These are phyloP conservation scores for Sarcocystis neurona DNA, from an alignment of 169 alveolate species.

Conservation along the genomic window DNA sequence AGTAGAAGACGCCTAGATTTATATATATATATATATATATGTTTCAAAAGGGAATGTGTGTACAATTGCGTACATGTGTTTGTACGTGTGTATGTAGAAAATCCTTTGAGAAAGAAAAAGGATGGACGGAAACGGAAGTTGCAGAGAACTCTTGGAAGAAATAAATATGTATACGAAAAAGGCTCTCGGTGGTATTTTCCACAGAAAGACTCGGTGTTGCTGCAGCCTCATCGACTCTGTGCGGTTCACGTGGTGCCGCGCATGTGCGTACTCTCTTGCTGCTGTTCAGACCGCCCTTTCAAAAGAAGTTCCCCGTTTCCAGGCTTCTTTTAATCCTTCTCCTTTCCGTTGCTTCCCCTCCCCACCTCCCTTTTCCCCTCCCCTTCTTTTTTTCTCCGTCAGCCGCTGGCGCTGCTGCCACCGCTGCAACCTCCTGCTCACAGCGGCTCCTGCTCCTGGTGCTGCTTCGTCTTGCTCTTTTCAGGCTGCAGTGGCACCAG, in stretches of 20 bases:
- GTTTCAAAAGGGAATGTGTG: background rate
- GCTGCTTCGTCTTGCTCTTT: background rate
- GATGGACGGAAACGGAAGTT: background rate
- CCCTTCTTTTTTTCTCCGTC: background rate
- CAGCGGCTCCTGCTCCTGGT: background rate
- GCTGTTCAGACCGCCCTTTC: background rate
- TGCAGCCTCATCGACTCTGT: background rate
- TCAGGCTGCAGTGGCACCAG: too few species aligned
- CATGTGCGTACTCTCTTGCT: background rate
- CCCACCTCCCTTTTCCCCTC: background rate
- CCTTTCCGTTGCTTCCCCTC: background rate
- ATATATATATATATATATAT: too few species aligned
- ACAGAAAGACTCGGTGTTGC: background rate
- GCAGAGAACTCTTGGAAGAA: background rate
- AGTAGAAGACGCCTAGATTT: background rate
- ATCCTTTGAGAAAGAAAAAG: background rate
- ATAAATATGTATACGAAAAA: background rate
- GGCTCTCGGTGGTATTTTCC: background rate
- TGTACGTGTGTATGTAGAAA: background rate
- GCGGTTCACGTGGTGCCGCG: background rate
- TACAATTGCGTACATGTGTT: background rate
- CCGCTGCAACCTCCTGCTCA: background rate
- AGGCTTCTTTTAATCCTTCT: background rate
- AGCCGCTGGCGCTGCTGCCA: background rate
- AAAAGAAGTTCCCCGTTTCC: background rate